A percentile compares a stretch with the other conserved stretches of the same genome.
phyloP scores from a whole-genome alignment of 2,329 filamentous ascomycete genomes.

The Trichothecium sympodiale region DNA sequence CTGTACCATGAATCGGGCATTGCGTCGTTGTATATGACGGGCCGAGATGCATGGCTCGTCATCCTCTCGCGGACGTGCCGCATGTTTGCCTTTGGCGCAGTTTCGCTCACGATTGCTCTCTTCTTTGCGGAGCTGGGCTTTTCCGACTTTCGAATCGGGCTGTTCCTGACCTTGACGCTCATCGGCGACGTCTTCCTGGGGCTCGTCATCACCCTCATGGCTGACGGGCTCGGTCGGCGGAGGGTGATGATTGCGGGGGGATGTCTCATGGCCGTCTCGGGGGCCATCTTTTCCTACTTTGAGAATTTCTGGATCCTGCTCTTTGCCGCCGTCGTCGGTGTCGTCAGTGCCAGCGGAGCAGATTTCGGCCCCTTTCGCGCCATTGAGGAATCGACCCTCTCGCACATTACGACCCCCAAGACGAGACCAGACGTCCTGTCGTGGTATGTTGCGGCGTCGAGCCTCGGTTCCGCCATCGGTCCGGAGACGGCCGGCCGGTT shows the following conservation, averaged over 20 bases:
- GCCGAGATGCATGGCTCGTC: conserved; percentile 40
- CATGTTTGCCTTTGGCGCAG: conserved; percentile 54
- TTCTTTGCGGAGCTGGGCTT: conserved; percentile 46
- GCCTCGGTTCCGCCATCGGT: conserved; percentile 42
- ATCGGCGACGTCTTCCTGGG: conserved; percentile 49
- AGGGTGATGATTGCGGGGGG: conserved; percentile 42
- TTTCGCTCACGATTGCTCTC: conserved; percentile 48
- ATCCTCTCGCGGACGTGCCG: conserved; percentile 40
- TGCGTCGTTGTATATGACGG: conserved; percentile 31
- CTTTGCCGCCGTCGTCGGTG: conserved; percentile 45
- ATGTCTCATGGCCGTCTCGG: conserved; percentile 44
- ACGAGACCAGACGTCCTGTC: conserved; percentile 52
- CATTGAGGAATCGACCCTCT: conserved; percentile 54
- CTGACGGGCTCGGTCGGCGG: conserved; percentile 46
- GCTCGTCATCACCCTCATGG: conserved; percentile 44
- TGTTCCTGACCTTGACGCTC: conserved; percentile 56
- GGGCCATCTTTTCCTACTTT: conserved; percentile 38
- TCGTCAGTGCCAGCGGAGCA: conserved; percentile 50
- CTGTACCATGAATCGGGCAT: conserved; percentile 36
- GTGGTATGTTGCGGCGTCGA: conserved; percentile 51
- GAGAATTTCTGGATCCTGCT: conserved; percentile 50
- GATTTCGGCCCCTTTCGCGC: conserved; percentile 59
- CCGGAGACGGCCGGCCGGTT: conserved; percentile 40
- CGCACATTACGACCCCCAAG: conserved; percentile 44
- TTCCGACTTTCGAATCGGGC: conserved; percentile 46